These are phyloP conservation scores for Graphilbum sp. DNA, from an alignment of 2,329 filamentous ascomycete species.

Conservation along the genomic window DNA sequence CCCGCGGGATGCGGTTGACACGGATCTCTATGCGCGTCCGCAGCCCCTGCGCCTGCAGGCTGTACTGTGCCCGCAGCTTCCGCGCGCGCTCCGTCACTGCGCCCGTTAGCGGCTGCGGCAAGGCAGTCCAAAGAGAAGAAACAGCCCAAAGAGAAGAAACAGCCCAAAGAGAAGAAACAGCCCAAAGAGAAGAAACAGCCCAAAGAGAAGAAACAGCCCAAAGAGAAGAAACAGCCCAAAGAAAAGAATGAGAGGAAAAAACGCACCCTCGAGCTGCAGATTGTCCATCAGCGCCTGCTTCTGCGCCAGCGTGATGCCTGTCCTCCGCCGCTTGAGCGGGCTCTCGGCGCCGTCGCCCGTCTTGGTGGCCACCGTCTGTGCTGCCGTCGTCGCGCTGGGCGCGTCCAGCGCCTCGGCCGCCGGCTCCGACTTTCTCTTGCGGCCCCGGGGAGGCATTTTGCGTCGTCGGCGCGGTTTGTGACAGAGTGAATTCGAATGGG, in stretches of 20 bases:
- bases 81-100: conserved; percentile 75
- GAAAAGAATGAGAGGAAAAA: neutral
- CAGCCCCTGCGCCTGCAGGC: conserved; percentile 71
- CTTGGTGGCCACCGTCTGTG: conserved; percentile 16
- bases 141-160: neutral
- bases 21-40: conserved; percentile 80
- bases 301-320: conserved; percentile 50
- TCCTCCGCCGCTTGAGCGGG: conserved; percentile 44
- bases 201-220: neutral
- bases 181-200: too few relatives aligned
- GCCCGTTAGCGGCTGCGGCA: neutral
- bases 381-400: conserved; percentile 9
- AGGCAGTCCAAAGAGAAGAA: too few relatives aligned
- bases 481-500: too few relatives aligned
- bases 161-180: neutral
- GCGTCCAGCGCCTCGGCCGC: conserved; percentile 13
- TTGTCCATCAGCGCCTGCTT: conserved; percentile 85
- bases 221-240: neutral
- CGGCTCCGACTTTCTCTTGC: conserved; percentile 28
- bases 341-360: conserved; percentile 26
- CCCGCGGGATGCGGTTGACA: conserved; percentile 76
- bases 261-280: conserved; percentile 63
- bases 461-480: neutral
- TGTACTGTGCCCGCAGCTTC: conserved; percentile 77
- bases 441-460: conserved; percentile 30